phyloP scores from a whole-genome alignment of 208 protist genomes.

The Crithidia sp. region DNA sequence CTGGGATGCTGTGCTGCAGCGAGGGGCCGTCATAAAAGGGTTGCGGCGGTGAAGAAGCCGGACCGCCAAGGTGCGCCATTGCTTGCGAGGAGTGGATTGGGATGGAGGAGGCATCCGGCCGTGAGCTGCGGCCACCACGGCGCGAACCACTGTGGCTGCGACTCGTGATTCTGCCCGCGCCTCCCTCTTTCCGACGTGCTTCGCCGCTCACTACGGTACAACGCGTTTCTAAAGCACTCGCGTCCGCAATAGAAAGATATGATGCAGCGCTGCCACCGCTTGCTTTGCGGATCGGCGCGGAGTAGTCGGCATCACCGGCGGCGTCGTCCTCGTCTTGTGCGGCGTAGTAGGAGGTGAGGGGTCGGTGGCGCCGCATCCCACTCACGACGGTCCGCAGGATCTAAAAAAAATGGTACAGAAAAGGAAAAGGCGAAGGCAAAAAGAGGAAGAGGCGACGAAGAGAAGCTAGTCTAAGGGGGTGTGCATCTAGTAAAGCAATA shows the following conservation, averaged over 20 bases:
- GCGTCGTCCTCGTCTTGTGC: conserved; percentile 5
- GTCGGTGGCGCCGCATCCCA: conserved; percentile 7
- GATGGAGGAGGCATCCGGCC: conserved; percentile 23
- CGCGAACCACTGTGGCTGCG: background rate
- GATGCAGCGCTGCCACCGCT: background rate
- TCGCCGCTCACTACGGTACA: background rate
- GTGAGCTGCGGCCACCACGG: background rate
- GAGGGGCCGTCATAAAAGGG: conserved; percentile 34
- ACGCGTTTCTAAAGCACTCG: no score
- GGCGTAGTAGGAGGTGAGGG: background rate
- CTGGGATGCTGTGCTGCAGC: conserved; percentile 35
- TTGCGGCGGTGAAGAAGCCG: background rate
- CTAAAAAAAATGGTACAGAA: conserved; percentile 15
- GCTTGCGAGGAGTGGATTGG: conserved; percentile 16
- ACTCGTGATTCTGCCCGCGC: background rate
- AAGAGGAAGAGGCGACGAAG: no score
- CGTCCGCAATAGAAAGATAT: background rate
- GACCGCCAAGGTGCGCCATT: background rate
- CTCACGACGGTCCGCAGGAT: background rate
- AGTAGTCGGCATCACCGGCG: background rate
- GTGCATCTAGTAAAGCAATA: no score
- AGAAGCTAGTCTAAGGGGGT: no score
- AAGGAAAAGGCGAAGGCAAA: conserved; percentile 7
- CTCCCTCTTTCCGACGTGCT: background rate
- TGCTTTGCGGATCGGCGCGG: background rate